Conservation (phyloP, 805 yeast genomes). For the Candida boidinii region DNA sequence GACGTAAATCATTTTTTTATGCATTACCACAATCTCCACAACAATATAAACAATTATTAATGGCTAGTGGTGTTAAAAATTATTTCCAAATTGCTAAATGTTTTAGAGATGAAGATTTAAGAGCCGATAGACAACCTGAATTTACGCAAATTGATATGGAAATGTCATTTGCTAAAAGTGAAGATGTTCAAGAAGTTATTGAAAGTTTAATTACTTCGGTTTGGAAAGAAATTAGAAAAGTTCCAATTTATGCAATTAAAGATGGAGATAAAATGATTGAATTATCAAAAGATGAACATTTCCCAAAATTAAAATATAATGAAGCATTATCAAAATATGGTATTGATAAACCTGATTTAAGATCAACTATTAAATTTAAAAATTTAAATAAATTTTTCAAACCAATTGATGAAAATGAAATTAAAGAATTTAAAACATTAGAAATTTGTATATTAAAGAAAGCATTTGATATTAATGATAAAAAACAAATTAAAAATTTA, state of each 20-base stretch:
- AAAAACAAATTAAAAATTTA: slow-evolving; percentile 30
- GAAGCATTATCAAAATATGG: slow-evolving; percentile 74
- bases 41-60: slow-evolving; percentile 88
- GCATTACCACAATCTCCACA: slow-evolving; percentile 98
- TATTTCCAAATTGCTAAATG: slow-evolving; percentile 92
- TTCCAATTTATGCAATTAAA: slow-evolving; percentile 30
- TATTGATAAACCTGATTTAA: slow-evolving; percentile 89
- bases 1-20: slow-evolving; percentile 54
- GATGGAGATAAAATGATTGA: slow-evolving; percentile 23
- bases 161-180: slow-evolving; percentile 69
- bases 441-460: slow-evolving; percentile 63
- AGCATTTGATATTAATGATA: slow-evolving; percentile 29
- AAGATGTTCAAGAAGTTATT: slow-evolving; percentile 60
- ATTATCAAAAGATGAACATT: slow-evolving; percentile 13
- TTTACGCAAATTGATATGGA: slow-evolving; percentile 97
- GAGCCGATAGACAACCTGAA: slow-evolving; percentile 95
- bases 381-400: slow-evolving; percentile 37
- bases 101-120: slow-evolving; percentile 90
- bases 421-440: slow-evolving; percentile 51
- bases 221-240: slow-evolving; percentile 42
- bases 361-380: slow-evolving; percentile 46
- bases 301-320: slow-evolving; percentile 47
- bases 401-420: slow-evolving; percentile 18
- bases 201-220: slow-evolving; percentile 44
- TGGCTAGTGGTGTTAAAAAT: slow-evolving; percentile 84